A percentile compares a stretch with the other conserved stretches of the same genome.
Conservation (phyloP, 192 early-diverging fungal species). For the Dissophora ornata region DNA sequence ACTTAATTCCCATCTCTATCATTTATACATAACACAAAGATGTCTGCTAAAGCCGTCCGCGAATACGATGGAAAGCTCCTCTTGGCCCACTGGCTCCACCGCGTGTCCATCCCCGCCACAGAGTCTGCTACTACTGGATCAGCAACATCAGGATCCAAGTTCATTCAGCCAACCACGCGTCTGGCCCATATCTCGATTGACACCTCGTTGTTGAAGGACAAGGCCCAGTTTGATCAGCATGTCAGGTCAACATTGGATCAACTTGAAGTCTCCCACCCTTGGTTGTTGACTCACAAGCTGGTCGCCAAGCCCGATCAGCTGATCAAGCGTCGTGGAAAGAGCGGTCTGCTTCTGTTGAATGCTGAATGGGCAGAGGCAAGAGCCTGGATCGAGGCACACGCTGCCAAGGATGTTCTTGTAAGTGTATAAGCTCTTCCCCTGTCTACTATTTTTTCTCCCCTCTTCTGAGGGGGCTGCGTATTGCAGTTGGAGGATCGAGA, state of each 20-base stretch:
- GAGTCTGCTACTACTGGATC: slow-evolving; percentile 60
- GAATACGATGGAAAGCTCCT: slow-evolving; percentile 99
- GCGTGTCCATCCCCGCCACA: slow-evolving; percentile 53
- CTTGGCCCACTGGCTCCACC: slow-evolving; percentile 88
- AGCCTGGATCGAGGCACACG: slow-evolving; percentile 91
- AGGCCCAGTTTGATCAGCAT: slow-evolving; percentile 67
- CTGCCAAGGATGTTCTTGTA: slow-evolving; percentile 86
- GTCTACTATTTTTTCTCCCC: too few relatives aligned
- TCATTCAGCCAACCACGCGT: slow-evolving; percentile 77
- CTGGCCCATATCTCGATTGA: slow-evolving; percentile 87
- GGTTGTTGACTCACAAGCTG: slow-evolving; percentile 84
- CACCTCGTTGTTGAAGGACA: slow-evolving; percentile 60
- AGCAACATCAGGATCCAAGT: slow-evolving; percentile 64
- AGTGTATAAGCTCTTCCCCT: too few relatives aligned
- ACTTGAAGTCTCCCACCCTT: slow-evolving; percentile 84
- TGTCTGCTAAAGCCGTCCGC: slow-evolving; percentile 93
- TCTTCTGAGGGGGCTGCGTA: too few relatives aligned
- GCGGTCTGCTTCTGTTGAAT: slow-evolving; percentile 92
- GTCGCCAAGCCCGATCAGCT: slow-evolving; percentile 99
- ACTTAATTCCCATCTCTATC: too few relatives aligned
- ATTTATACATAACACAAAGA: too few relatives aligned
- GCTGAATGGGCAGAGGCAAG: slow-evolving; percentile 88
- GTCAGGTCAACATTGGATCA: slow-evolving; percentile 68
- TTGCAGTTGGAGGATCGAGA: too few relatives aligned
- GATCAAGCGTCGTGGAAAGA: slow-evolving; percentile 98